phyloP scores from a whole-genome alignment of 1,139 yeast species.

The Diutina rugosa region DNA sequence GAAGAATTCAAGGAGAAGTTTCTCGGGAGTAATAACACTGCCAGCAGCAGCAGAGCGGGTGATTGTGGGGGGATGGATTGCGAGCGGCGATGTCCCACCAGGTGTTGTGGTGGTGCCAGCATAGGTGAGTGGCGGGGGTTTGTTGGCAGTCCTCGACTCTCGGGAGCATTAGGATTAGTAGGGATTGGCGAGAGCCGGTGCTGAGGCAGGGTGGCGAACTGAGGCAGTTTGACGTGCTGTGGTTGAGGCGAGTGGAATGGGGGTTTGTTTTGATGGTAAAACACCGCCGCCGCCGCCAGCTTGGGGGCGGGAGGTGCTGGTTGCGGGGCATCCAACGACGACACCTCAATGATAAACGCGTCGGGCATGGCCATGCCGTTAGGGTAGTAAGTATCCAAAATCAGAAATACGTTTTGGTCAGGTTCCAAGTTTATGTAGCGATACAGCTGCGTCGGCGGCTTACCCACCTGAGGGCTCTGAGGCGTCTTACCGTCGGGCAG shows the following conservation, averaged over 20 bases:
- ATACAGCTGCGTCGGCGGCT: not conserved
- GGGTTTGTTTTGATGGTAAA: not conserved
- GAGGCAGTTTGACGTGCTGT: not conserved
- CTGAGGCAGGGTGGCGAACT: not conserved
- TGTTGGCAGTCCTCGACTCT: slow-evolving; percentile 4
- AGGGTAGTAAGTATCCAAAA: slow-evolving; percentile 52
- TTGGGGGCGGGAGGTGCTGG: not conserved
- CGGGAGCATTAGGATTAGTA: not conserved
- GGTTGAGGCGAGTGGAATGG: not conserved
- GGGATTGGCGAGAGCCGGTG: not conserved
- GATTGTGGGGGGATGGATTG: slow-evolving; percentile 1
- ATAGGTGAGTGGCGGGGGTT: slow-evolving; percentile 4
- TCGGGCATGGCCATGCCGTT: slow-evolving; percentile 58
- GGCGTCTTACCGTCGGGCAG: not conserved
- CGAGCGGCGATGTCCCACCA: not conserved
- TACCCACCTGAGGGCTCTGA: not conserved
- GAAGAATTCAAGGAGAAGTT: slow-evolving; percentile 20
- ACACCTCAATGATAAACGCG: slow-evolving; percentile 42
- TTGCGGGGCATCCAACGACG: slow-evolving; percentile 5
- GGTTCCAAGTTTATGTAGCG: slow-evolving; percentile 30
- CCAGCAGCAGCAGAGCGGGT: slow-evolving; percentile 6
- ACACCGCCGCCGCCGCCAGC: not conserved
- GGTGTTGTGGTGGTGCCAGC: not conserved
- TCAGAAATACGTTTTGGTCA: slow-evolving; percentile 46
- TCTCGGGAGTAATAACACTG: slow-evolving; percentile 32